phyloP scores from a whole-genome alignment of 768 basidiomycete genomes.

The Exidia glandulosa region DNA sequence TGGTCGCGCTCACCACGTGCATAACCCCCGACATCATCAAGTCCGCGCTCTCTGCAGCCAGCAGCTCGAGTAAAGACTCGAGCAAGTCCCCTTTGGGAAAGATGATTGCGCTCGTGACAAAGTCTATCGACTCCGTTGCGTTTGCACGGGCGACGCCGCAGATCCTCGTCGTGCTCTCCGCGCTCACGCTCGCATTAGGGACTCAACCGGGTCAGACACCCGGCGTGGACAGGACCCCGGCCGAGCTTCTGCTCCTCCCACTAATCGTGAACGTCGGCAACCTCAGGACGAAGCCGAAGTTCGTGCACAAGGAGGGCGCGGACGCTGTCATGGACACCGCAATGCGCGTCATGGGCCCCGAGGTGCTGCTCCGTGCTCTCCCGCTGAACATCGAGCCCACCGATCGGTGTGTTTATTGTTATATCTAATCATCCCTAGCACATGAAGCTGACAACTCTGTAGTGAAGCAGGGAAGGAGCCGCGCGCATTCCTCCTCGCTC shows the following conservation, averaged over 20 bases:
- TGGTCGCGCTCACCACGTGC: constrained; percentile 50
- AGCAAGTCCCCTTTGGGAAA: constrained; percentile 46
- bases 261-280: constrained; percentile 63
- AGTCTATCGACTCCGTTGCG: constrained; percentile 60
- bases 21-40: constrained; percentile 54
- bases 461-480: constrained; percentile 71
- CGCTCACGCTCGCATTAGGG: constrained; percentile 54
- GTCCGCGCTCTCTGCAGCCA: constrained; percentile 13
- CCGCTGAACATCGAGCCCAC: constrained; percentile 81
- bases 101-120: constrained; percentile 51
- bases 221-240: constrained; percentile 36
- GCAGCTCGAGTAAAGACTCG: constrained; percentile 36
- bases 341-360: constrained; percentile 78
- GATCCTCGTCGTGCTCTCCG: constrained; percentile 59
- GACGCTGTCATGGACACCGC: constrained; percentile 71
- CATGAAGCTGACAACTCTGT: constrained; percentile 3
- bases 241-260: constrained; percentile 58
- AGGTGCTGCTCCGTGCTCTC: constrained; percentile 56
- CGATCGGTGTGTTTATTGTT: constrained; percentile 45
- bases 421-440: not conserved
- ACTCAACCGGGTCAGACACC: constrained; percentile 32
- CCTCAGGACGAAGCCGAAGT: constrained; percentile 64
- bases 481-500: constrained; percentile 82
- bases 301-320: constrained; percentile 83
- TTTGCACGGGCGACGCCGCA: constrained; percentile 73